Conservation (phyloP, 129 eudicot genomes). For the Logfia minima region DNA sequence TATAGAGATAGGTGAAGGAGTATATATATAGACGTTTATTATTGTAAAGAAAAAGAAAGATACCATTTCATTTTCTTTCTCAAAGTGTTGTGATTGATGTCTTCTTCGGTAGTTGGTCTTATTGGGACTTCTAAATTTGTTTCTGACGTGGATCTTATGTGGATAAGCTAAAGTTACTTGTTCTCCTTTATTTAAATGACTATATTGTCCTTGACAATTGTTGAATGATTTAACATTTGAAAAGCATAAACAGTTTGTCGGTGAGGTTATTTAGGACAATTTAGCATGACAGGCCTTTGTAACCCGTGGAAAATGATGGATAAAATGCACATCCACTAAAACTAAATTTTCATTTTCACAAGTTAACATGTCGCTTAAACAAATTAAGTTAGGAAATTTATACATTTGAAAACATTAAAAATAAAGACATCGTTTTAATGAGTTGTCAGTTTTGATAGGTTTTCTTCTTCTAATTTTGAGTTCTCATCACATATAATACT, state of each 20-base stretch:
- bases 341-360: not conserved
- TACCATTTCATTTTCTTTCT: not conserved
- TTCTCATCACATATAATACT: too few species aligned
- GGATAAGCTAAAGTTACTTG: slow-evolving; percentile 27
- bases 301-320: slow-evolving; percentile 4
- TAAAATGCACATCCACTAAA: not conserved
- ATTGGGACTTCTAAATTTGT: not conserved
- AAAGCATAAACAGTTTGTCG: not conserved
- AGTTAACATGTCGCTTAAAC: not conserved
- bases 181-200: not conserved
- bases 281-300: not conserved
- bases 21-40: slow-evolving; percentile 26
- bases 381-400: not conserved
- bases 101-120: slow-evolving; percentile 7
- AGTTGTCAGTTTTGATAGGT: too few species aligned
- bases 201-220: not conserved
- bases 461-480: too few species aligned
- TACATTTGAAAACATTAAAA: too few species aligned
- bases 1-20: not conserved
- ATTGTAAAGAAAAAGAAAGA: not conserved
- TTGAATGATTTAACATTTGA: not conserved
- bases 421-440: too few species aligned
- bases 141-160: slow-evolving; percentile 34
- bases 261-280: slow-evolving; percentile 16
- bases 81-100: slow-evolving; percentile 8